Evolutionary conservation across 352 stramenopile species (phyloP), one percentile per base, ranked within the genome.

Genomic region (Globisporangium heterothallicum): DNA sequence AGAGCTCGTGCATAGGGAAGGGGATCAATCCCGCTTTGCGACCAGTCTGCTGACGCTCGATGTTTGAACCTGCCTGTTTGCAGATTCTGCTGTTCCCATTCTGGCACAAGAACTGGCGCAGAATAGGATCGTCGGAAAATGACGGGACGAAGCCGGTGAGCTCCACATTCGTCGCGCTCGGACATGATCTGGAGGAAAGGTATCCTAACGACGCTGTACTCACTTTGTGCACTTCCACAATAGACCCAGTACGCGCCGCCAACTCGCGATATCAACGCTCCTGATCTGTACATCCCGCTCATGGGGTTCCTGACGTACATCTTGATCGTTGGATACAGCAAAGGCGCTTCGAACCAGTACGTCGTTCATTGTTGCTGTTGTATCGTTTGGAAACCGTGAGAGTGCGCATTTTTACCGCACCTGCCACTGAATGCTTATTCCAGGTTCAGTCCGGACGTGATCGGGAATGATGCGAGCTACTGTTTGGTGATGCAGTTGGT

Each of bases 271-370:
- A 83, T 97, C 53, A 99, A 99, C 62, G 96, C 96, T 5, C 96
- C 96, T 1, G 97, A 99, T 74, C 71, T 99, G 25, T 99, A 99
- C 71, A 92, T 99, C 25, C 97, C 97, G 10, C 57, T 97, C 36
- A 99, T 99, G 97, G 88, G 93, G n/a, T 97, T 99, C 30, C 81
- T 99, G 49, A 99, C 97, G 16, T 99, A 99, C 71, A 97, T 98
- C 43, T 70, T 99, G 44, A 86, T 99, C 10, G 97, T 97, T 58
- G 96, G 95, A 2, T 95, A 99, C 55, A 90, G 81, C 40, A 98
- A 99, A 59, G 97, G 97, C 24, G 92, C 86, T 27, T 92, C 80
- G 24, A 90, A 90, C 48, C 76, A 94, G 82, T 96, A 74, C 54
- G 79, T 77, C 21, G 8, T 29, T 19, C 46, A 9, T 5, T 45